Evolutionary conservation across 2,329 filamentous ascomycete genomes (phyloP).

Genomic region (Nannizzia gypsea): DNA sequence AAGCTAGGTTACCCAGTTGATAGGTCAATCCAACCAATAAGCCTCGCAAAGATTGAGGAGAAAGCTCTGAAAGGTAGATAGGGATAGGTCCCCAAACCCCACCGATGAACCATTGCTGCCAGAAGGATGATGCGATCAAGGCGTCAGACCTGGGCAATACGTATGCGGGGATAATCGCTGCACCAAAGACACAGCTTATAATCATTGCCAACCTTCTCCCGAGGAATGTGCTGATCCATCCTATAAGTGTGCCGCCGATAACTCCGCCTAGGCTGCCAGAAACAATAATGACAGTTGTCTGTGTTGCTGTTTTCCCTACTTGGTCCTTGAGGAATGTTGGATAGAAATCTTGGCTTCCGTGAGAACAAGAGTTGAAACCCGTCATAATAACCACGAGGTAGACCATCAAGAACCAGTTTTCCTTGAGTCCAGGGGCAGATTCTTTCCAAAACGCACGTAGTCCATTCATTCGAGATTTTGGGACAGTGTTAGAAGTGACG

Average conservation of each 20-base stretch:
- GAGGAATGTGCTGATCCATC: constrained; percentile 57
- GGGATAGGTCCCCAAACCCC: constrained; percentile 67
- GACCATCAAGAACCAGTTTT: constrained; percentile 42
- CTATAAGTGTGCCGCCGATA: constrained; percentile 53
- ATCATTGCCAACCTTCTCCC: constrained; percentile 60
- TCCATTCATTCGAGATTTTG: not conserved
- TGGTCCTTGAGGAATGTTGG: constrained; percentile 50
- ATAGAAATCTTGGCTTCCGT: constrained; percentile 59
- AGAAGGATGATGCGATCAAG: constrained; percentile 67
- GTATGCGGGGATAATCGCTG: constrained; percentile 73
- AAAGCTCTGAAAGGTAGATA: constrained; percentile 55
- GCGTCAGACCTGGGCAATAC: constrained; percentile 50
- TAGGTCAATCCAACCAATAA: constrained; percentile 53
- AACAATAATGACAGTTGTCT: constrained; percentile 59
- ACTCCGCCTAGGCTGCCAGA: constrained; percentile 62
- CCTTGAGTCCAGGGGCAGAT: constrained; percentile 2
- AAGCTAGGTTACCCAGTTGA: constrained; percentile 52
- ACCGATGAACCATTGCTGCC: constrained; percentile 69
- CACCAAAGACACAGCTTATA: constrained; percentile 51
- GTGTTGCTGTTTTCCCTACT: constrained; percentile 43
- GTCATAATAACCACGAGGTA: constrained; percentile 83
- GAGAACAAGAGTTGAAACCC: constrained; percentile 56
- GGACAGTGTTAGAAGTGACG: not conserved
- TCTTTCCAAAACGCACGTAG: constrained; percentile 9
- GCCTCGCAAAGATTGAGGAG: constrained; percentile 48